These are phyloP conservation scores for Oryza glumipatula DNA, from an alignment of 176 grass and related monocot species.

Conservation along the genomic window DNA sequence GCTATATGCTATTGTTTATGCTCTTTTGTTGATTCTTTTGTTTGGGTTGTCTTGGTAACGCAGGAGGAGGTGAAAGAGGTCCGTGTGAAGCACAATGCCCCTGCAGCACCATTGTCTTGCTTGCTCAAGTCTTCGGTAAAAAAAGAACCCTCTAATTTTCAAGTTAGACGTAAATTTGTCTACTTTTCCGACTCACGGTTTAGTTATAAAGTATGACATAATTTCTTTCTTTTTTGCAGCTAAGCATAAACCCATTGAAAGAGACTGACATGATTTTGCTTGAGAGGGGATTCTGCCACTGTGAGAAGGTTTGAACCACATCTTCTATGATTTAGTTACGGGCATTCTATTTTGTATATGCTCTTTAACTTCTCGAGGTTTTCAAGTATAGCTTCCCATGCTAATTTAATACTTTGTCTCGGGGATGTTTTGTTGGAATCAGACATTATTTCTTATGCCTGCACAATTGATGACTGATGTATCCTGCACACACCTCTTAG, in stretches of 20 bases:
- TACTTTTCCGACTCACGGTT: background rate
- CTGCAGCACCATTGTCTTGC: constrained; percentile 47
- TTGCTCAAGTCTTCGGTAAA: constrained; percentile 41
- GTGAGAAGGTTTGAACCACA: constrained; percentile 49
- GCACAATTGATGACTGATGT: too few relatives aligned
- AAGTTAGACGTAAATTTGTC: background rate
- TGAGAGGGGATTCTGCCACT: constrained; percentile 65
- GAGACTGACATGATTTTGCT: constrained; percentile 61
- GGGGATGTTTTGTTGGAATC: too few relatives aligned
- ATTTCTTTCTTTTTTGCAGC: constrained; percentile 21
- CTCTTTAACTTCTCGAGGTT: too few relatives aligned
- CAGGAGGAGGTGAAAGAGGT: constrained; percentile 64
- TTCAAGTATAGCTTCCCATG: background rate
- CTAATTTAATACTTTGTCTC: too few relatives aligned
- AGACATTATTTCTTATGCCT: too few relatives aligned
- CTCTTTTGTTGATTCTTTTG: too few relatives aligned
- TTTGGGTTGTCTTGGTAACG: constrained; percentile 26
- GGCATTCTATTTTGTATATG: too few relatives aligned
- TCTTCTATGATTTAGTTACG: background rate
- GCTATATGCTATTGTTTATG: too few relatives aligned
- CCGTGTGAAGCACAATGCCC: constrained; percentile 56
- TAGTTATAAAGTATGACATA: background rate
- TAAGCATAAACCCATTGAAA: constrained; percentile 58
- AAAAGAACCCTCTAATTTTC: background rate
- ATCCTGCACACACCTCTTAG: too few relatives aligned